phyloP scores from a whole-genome alignment of 768 basidiomycete genomes.

The Brasilioporus rufonigricans region DNA sequence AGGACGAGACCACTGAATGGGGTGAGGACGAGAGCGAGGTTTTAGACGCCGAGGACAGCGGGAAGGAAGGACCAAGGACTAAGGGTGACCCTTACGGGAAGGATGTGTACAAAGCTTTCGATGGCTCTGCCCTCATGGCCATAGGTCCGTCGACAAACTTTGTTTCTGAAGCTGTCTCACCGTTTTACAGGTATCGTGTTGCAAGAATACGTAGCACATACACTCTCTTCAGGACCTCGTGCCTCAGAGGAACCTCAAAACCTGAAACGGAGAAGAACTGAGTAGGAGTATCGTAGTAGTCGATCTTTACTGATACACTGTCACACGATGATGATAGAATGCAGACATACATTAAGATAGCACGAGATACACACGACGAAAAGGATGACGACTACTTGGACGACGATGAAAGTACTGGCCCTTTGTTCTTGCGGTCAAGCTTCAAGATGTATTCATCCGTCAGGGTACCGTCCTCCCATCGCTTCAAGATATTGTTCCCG shows the following conservation, averaged over 20 bases:
- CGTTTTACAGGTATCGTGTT: constrained; percentile 57
- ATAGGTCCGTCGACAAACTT: constrained; percentile 47
- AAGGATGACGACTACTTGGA: constrained; percentile 11
- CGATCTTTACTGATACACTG: neutral
- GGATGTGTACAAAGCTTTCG: constrained; percentile 76
- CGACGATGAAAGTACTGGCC: neutral
- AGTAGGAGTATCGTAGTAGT: neutral
- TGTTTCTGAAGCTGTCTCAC: neutral
- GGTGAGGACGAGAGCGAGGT: constrained; percentile 15
- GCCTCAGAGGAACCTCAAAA: neutral
- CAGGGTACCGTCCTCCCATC: constrained; percentile 81
- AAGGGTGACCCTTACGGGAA: constrained; percentile 16
- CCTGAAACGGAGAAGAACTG: constrained; percentile 11
- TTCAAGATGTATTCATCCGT: constrained; percentile 37
- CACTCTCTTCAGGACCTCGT: constrained; percentile 8
- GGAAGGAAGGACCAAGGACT: neutral
- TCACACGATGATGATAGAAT: neutral
- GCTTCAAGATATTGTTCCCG: constrained; percentile 71
- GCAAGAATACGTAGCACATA: constrained; percentile 57
- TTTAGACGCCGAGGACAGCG: constrained; percentile 6
- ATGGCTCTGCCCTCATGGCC: constrained; percentile 71
- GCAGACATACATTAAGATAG: constrained; percentile 2
- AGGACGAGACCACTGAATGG: constrained; percentile 14
- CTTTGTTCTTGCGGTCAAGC: constrained; percentile 23
- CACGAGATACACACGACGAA: neutral